phyloP scores from a whole-genome alignment of 208 protist genomes.

The Acanthamoeba culbertsoni region DNA sequence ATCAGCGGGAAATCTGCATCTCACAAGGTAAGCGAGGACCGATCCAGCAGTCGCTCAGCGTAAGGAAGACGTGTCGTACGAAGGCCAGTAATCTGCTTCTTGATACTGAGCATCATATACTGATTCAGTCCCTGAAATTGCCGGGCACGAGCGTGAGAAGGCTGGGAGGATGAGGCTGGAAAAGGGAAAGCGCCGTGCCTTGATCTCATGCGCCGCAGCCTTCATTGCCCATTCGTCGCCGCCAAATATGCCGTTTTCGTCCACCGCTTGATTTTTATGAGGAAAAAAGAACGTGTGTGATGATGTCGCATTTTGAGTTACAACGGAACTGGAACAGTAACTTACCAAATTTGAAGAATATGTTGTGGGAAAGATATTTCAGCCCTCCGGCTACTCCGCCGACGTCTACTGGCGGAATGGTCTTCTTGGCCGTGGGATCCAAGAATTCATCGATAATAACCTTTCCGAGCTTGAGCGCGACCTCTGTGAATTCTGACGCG shows the following conservation, averaged over 20 bases:
- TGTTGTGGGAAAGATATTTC: constrained; percentile 36
- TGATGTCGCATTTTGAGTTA: no score
- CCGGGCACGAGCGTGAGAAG: not conserved
- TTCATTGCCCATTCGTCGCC: constrained; percentile 54
- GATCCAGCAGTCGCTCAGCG: no score
- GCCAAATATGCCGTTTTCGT: not conserved
- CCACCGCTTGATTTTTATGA: no score
- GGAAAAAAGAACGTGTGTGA: no score
- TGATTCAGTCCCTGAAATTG: no score
- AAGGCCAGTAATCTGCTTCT: no score
- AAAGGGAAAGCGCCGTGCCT: not conserved
- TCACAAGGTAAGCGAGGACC: no score
- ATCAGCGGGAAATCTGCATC: not conserved
- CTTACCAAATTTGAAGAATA: constrained; percentile 40
- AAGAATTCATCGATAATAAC: constrained; percentile 42
- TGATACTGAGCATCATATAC: no score
- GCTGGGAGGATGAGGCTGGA: not conserved
- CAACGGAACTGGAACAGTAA: not conserved
- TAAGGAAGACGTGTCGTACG: no score
- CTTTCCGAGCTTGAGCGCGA: not conserved
- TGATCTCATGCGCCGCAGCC: constrained; percentile 39
- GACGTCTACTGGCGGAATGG: not conserved
- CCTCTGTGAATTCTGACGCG: constrained; percentile 35
- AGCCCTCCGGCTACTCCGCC: constrained; percentile 28
- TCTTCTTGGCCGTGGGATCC: not conserved